Base-by-base conservation (phyloP, 2,329 filamentous ascomycete species). In the Fusarium sterilihyphosum region DNA sequence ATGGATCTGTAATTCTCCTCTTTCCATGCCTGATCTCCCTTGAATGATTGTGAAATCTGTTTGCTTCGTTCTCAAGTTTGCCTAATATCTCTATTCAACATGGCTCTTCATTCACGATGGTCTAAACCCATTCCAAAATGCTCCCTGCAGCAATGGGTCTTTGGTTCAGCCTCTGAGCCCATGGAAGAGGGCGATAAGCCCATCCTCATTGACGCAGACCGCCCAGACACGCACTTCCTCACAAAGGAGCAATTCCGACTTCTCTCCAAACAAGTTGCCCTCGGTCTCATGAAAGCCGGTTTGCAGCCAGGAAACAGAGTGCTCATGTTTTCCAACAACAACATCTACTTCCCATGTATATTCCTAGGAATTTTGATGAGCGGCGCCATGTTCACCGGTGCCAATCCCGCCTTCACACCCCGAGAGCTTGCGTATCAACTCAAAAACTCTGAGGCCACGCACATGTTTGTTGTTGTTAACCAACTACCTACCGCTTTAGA, bases 371-470 rank as follows among this genome's bases (percentile, higher is more conserved):
- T 92, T 12, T 84, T 94, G 41, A 94, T 94, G 89, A 92, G 93
- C 0, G 93, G 93, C 6, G 92, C 92, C 2, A 84, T 96, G 57
- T 95, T 96, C 82, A 93, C 91, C 0, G 93, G 93, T 20, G 92
- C 92, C 2, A 94, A 94, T 68, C 93, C 92, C 0, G 86, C 85
- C 4, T 94, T 78, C 38, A 91, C 93, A 1, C 84, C 89, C 0
- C 84, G 92, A 20, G 94, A 96, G 81, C 82, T 97, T 43, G 92
- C 91, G 3, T 92, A 94, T 80, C 94, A 96, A 80, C 85, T 96
- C 22, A 86, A 89, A 50, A 92, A 96, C 80, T 92, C 91, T 53
- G 91, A 88, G 1, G 91, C 93, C 0, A 87, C 82, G 8, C 92
- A 92, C 76, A 82, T 96, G 61, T 83, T 96, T 59, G 88, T 89